Evolutionary conservation across 345 rosid species (phyloP).

Genomic region (Euphorbia peplus): DNA sequence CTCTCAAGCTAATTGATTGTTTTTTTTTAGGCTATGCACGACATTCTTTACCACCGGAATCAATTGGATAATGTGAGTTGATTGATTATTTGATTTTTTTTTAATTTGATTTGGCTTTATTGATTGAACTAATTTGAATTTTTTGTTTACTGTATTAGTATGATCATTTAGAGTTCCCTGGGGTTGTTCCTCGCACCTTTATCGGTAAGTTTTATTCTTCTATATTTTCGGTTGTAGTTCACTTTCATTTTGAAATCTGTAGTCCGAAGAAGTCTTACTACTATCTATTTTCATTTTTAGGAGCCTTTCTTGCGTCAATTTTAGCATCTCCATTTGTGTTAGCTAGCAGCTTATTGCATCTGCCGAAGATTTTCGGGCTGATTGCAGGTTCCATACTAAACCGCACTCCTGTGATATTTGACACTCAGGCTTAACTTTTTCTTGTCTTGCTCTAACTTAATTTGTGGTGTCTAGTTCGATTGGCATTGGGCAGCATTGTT

Average conservation of each 20-base stretch:
- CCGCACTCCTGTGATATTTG: background rate
- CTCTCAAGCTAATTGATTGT: background rate
- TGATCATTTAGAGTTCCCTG: conserved; percentile 96
- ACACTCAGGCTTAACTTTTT: background rate
- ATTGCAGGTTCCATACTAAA: conserved; percentile 48
- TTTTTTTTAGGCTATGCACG: conserved; percentile 77
- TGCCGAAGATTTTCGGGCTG: conserved; percentile 72
- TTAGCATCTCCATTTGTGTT: conserved; percentile 62
- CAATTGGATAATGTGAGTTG: conserved; percentile 65
- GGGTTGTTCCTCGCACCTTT: conserved; percentile 97
- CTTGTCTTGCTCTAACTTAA: background rate
- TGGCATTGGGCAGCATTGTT: conserved; percentile 71
- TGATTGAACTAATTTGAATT: background rate
- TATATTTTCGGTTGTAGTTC: background rate
- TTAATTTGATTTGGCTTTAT: background rate
- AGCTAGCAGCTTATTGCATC: conserved; percentile 45
- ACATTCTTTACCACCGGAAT: conserved; percentile 71
- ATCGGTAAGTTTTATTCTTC: conserved; percentile 42
- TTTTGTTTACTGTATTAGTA: conserved; percentile 44
- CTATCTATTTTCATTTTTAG: conserved; percentile 31
- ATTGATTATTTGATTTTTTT: background rate
- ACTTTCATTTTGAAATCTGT: background rate
- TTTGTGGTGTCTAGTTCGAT: conserved; percentile 56
- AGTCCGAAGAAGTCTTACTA: background rate
- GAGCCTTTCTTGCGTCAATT: conserved; percentile 68